Conservation (phyloP, 202 grass and related monocot species). For the Zizania palustris region DNA sequence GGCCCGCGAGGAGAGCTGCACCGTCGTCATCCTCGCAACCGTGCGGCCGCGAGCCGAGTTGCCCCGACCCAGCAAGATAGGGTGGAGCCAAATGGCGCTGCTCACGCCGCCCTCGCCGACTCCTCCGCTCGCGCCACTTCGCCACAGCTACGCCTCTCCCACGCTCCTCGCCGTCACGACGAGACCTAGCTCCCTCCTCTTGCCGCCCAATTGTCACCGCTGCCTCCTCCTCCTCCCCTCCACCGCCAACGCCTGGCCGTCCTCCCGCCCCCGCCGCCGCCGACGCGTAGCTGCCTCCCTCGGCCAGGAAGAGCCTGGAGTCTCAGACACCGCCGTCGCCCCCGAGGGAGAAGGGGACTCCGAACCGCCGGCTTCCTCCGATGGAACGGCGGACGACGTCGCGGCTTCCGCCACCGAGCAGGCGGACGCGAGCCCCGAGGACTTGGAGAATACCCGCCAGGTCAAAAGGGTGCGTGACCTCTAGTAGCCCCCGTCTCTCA, state of each 20-base stretch:
- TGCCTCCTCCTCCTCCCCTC: conserved; percentile 3
- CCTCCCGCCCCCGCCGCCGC: not conserved
- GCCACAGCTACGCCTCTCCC: conserved; percentile 16
- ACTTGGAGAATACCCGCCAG: conserved; percentile 59
- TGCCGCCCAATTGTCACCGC: not conserved
- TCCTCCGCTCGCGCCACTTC: conserved; percentile 11
- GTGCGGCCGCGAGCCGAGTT: conserved; percentile 34
- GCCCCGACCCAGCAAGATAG: conserved; percentile 17
- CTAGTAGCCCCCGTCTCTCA: not conserved
- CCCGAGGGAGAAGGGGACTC: conserved; percentile 40
- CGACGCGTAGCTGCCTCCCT: conserved; percentile 34
- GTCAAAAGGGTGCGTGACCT: conserved; percentile 60
- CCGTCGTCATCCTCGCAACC: conserved; percentile 30
- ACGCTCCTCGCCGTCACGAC: not conserved
- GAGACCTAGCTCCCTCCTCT: conserved; percentile 24
- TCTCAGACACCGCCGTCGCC: conserved; percentile 23
- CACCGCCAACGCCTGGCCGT: not conserved
- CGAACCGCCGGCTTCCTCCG: conserved; percentile 22
- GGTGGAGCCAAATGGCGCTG: conserved; percentile 24
- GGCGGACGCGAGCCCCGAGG: conserved; percentile 61
- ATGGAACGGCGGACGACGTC: conserved; percentile 24
- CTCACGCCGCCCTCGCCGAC: conserved; percentile 20
- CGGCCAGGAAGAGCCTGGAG: conserved; percentile 50
- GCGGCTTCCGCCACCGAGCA: conserved; percentile 35
- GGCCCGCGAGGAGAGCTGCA: conserved; percentile 15